These are phyloP conservation scores for Saitozyma podzolica DNA, from an alignment of 768 basidiomycete species.

Conservation along the genomic window DNA sequence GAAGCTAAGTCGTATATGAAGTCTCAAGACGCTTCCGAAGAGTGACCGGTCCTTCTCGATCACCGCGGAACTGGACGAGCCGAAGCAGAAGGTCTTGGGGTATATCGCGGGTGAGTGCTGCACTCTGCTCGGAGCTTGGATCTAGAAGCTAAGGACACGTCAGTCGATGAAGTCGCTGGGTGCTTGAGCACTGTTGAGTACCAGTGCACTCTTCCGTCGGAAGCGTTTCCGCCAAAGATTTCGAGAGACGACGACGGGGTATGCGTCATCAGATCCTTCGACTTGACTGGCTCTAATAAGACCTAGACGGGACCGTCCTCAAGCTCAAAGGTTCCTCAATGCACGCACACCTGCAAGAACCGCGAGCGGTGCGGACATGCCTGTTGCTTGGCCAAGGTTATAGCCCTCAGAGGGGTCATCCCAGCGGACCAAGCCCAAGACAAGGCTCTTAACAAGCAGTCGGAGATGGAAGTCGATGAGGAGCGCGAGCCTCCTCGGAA, in stretches of 20 bases:
- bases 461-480: no score
- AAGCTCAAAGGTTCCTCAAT: background rate
- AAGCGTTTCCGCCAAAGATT: background rate
- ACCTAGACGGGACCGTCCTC: no score
- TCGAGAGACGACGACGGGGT: background rate
- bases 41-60: constrained; percentile 64
- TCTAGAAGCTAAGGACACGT: background rate
- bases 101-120: constrained; percentile 16
- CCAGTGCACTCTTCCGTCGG: constrained; percentile 56
- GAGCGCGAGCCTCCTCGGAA: no score
- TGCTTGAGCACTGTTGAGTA: constrained; percentile 60
- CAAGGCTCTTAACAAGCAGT: no score
- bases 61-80: constrained; percentile 64
- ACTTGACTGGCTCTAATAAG: background rate
- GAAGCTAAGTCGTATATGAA: constrained; percentile 45
- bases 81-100: constrained; percentile 62
- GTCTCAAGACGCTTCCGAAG: constrained; percentile 65
- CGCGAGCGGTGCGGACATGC: constrained; percentile 6
- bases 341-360: constrained; percentile 2
- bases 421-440: no score
- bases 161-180: constrained; percentile 74
- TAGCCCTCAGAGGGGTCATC: no score
- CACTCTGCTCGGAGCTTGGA: background rate
- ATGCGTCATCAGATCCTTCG: background rate
- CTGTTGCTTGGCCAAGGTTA: constrained; percentile 3